These are phyloP conservation scores for Cercospora zeae-maydis DNA, from an alignment of 2,329 filamentous ascomycete genomes.

Conservation along the genomic window DNA sequence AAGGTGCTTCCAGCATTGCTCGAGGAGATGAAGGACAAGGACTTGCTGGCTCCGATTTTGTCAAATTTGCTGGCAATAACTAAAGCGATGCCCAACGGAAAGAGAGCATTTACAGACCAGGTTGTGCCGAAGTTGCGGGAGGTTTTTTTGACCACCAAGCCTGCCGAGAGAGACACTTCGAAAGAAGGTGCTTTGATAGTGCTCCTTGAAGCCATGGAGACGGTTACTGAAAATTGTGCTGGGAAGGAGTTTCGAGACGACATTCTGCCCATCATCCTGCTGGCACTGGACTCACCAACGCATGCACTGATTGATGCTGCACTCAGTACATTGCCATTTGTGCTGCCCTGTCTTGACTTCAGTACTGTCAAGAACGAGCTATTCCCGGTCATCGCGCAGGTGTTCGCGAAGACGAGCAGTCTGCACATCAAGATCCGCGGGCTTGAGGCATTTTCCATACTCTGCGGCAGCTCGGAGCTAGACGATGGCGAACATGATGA, in stretches of 20 bases:
- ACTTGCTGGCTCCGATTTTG: constrained; percentile 77
- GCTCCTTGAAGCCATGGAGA: constrained; percentile 74
- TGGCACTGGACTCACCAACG: constrained; percentile 82
- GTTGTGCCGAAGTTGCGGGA: constrained; percentile 82
- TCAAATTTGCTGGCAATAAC: constrained; percentile 92
- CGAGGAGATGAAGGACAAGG: constrained; percentile 90
- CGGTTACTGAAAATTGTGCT: constrained; percentile 74
- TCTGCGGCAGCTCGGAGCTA: constrained; percentile 69
- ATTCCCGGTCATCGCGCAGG: constrained; percentile 83
- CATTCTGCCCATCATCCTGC: constrained; percentile 77
- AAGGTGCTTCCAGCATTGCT: constrained; percentile 85
- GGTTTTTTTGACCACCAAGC: constrained; percentile 64
- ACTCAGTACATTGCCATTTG: constrained; percentile 69
- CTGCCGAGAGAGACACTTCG: constrained; percentile 70
- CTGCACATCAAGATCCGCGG: constrained; percentile 92
- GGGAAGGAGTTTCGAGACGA: constrained; percentile 96
- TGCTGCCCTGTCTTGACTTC: constrained; percentile 89
- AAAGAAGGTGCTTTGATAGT: constrained; percentile 91
- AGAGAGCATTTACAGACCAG: constrained; percentile 75
- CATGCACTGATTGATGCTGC: constrained; percentile 86
- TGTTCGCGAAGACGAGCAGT: constrained; percentile 90
- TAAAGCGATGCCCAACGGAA: constrained; percentile 70
- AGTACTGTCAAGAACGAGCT: constrained; percentile 96
- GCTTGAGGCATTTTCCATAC: constrained; percentile 80
- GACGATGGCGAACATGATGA: constrained; percentile 59